Evolutionary conservation across 768 basidiomycete species (phyloP).

Genomic region (Mycena haematopus): DNA sequence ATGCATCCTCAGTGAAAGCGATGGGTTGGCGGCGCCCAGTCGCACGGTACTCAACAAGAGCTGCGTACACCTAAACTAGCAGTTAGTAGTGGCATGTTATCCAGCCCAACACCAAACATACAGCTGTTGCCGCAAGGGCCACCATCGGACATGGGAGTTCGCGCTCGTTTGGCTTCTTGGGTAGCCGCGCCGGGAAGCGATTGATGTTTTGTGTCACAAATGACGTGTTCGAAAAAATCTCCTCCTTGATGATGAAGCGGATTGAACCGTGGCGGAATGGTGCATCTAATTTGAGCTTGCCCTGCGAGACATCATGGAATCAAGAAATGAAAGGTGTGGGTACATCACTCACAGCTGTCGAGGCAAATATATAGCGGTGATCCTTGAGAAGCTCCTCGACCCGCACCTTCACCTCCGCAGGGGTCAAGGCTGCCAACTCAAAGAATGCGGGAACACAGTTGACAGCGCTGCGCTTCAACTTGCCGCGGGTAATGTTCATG

Average conservation of each 20-base stretch:
- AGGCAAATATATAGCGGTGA: too few relatives aligned
- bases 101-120: background rate
- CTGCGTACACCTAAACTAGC: conserved; percentile 9
- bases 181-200: background rate
- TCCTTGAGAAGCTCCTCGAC: too few relatives aligned
- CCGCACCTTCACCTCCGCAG: too few relatives aligned
- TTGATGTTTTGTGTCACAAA: conserved; percentile 9
- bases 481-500: too few relatives aligned
- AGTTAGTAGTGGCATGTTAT: background rate
- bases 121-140: conserved; percentile 1
- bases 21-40: conserved; percentile 10
- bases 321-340: background rate
- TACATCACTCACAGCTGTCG: too few relatives aligned
- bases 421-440: too few relatives aligned
- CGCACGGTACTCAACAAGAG: conserved; percentile 9
- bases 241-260: conserved; percentile 4
- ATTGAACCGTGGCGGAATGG: conserved; percentile 11
- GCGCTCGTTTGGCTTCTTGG: background rate
- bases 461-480: too few relatives aligned
- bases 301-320: background rate
- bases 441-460: too few relatives aligned
- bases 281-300: background rate
- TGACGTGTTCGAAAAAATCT: background rate
- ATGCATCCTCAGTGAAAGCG: conserved; percentile 13
- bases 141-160: conserved; percentile 15